phyloP scores from a whole-genome alignment of 140 eudicot species.

The Anethum foeniculum region DNA sequence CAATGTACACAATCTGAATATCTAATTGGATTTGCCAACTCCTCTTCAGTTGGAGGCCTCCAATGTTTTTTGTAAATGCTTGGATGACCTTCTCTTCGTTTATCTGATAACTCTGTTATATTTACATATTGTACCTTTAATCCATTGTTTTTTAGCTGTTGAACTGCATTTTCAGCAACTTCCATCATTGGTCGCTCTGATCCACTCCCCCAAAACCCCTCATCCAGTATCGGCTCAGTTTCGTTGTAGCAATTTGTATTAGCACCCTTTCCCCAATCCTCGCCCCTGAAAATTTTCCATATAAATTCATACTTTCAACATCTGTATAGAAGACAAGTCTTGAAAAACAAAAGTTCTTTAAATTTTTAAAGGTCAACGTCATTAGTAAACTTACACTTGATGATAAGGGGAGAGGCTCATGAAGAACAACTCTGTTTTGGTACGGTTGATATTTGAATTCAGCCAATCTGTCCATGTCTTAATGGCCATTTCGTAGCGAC shows the following conservation, averaged over 20 bases:
- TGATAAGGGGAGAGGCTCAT: conserved; percentile 54
- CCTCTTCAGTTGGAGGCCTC: conserved; percentile 21
- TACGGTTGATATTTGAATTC: conserved; percentile 27
- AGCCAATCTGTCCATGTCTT: conserved; percentile 61
- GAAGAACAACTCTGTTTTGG: conserved; percentile 49
- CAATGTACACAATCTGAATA: conserved; percentile 55
- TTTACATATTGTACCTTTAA: conserved; percentile 37
- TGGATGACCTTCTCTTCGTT: conserved; percentile 53
- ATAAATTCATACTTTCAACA: neutral
- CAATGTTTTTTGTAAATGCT: conserved; percentile 30
- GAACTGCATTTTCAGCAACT: conserved; percentile 38
- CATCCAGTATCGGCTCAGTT: conserved; percentile 42
- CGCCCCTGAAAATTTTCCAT: conserved; percentile 39
- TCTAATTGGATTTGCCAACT: conserved; percentile 17
- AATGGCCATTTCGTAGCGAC: conserved; percentile 40
- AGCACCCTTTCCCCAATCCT: conserved; percentile 66
- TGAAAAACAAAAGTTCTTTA: neutral
- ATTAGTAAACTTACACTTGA: conserved; percentile 16
- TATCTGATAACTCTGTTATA: conserved; percentile 51
- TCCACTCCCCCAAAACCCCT: conserved; percentile 58
- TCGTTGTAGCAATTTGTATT: conserved; percentile 59
- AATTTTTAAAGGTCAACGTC: neutral
- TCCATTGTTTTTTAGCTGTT: conserved; percentile 37
- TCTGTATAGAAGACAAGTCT: neutral
- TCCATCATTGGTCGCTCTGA: conserved; percentile 60